These are phyloP conservation scores for Phytophthora multivora DNA, from an alignment of 352 stramenopile species.

Conservation along the genomic window DNA sequence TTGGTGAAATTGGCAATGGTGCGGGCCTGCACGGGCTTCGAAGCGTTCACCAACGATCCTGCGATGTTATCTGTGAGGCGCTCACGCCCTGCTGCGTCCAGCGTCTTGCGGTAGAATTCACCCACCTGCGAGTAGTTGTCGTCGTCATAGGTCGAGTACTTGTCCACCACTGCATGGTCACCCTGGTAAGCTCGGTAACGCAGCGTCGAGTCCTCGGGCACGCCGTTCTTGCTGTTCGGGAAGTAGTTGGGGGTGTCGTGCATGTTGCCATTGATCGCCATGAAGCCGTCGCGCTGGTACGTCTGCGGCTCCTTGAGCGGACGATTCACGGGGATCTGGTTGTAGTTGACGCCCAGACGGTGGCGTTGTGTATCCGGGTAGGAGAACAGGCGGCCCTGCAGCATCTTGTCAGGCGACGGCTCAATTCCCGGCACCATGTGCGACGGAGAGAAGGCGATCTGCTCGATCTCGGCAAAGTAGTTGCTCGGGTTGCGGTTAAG, in stretches of 20 bases:
- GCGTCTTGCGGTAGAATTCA: slow-evolving; percentile 85
- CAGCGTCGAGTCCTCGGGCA: slow-evolving; percentile 36
- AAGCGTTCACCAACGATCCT: slow-evolving; percentile 77
- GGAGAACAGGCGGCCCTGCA: slow-evolving; percentile 89
- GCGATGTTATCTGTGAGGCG: slow-evolving; percentile 90
- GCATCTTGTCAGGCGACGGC: slow-evolving; percentile 86
- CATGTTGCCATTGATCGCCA: slow-evolving; percentile 84
- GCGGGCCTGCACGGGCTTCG: slow-evolving; percentile 77
- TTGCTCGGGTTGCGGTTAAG: slow-evolving; percentile 93
- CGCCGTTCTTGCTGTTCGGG: slow-evolving; percentile 82
- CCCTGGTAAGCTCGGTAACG: slow-evolving; percentile 43
- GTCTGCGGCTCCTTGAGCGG: slow-evolving; percentile 72
- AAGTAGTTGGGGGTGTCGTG: slow-evolving; percentile 85
- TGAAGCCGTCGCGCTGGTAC: slow-evolving; percentile 89
- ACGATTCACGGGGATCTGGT: slow-evolving; percentile 89
- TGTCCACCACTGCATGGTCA: slow-evolving; percentile 45
- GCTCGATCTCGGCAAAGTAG: slow-evolving; percentile 95
- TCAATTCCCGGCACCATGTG: slow-evolving; percentile 93
- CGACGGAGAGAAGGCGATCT: slow-evolving; percentile 90
- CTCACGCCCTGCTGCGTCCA: slow-evolving; percentile 68
- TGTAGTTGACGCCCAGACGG: slow-evolving; percentile 90
- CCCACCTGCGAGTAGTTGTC: slow-evolving; percentile 90
- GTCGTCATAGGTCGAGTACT: slow-evolving; percentile 84
- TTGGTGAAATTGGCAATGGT: slow-evolving; percentile 89
- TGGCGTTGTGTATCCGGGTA: slow-evolving; percentile 90